Percentiles rank a stretch among this genome's conserved stretches.
These are phyloP conservation scores for Aureobasidium sp. DNA, from an alignment of 2,329 filamentous ascomycete species.

Conservation along the genomic window DNA sequence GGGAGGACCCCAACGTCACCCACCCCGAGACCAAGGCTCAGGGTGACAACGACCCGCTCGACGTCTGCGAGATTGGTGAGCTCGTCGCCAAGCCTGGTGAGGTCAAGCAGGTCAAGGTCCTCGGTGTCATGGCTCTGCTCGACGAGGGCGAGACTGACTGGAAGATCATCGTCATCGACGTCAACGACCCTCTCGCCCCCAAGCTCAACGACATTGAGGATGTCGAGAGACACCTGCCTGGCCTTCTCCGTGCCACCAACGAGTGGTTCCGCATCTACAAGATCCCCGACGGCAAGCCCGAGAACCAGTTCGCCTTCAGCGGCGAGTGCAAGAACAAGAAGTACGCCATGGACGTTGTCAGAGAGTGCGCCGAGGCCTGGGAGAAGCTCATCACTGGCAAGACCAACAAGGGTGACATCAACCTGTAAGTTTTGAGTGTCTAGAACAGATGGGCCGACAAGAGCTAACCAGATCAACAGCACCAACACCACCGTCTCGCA, in stretches of 20 bases:
- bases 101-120: slow-evolving; percentile 99
- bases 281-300: slow-evolving; percentile 99
- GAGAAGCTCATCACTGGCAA: slow-evolving; percentile 92
- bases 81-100: slow-evolving; percentile 92
- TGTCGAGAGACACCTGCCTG: slow-evolving; percentile 95
- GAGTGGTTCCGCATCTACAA: slow-evolving; percentile 99
- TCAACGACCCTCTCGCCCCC: slow-evolving; percentile 91
- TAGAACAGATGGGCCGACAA: background rate
- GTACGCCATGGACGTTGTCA: slow-evolving; percentile 94
- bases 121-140: slow-evolving; percentile 97
- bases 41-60: slow-evolving; percentile 97
- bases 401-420: slow-evolving; percentile 66
- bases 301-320: slow-evolving; percentile 99
- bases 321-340: slow-evolving; percentile 99
- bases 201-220: slow-evolving; percentile 99
- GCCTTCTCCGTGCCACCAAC: slow-evolving; percentile 93
- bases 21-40: slow-evolving; percentile 99
- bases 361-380: slow-evolving; percentile 95
- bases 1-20: slow-evolving; percentile 93
- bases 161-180: slow-evolving; percentile 99
- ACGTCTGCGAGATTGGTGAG: slow-evolving; percentile 99
- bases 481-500: slow-evolving; percentile 70
- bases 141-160: slow-evolving; percentile 99
- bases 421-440: slow-evolving; percentile 55
- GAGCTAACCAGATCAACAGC: slow-evolving; percentile 38